Evolutionary conservation across 257 asterid species (phyloP), one percentile per base, ranked within the genome.

Genomic region (Vinca minor): DNA sequence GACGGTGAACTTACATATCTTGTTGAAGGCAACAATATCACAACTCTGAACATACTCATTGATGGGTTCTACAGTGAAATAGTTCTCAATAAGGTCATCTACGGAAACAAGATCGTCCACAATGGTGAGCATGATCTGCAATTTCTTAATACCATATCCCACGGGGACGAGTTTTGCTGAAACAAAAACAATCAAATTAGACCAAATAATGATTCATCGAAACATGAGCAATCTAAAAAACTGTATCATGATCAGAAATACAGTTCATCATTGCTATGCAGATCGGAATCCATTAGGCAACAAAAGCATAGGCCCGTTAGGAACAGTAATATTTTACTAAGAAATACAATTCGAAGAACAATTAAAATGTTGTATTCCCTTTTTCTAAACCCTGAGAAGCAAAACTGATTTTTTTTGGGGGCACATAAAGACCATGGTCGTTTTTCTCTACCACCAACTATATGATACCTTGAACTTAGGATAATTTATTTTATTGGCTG

Each of bases 11-110:
- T 74, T 69, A 75, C 84, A 86, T 15, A 83, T 86, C 72, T 83
- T 86, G 65, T 86, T 79, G 81, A 86, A 81, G 68, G 88, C 94
- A 32, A 73, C 86, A 36, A 86, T 86, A 60, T 86, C 86, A 4
- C 86, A 79, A 62, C 94, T 86, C 71, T 86, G 94, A 69, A 83
- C 76, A 76, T 72, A 70, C 67, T 83, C 83, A 11, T 71, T 75
- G 18, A 74, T 57, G 4, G 94, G 90, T 64, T 81, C 88, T 18
- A 29, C 90, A 0, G 79, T 74, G 28, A 81, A 78, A 60, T 59
- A n/a, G 60, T 8, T 65, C 72, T 74, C 80, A 13, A 69, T 44
- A 10, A 71, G 79, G 28, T 68, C 74, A 57, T 71, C 77, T 5
- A 78, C 73, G n/a, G 83, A 74, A 3, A 71, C 83, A 69, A 74